Conservation (phyloP, 2,329 filamentous ascomycete species). For the Fusarium succisae region DNA sequence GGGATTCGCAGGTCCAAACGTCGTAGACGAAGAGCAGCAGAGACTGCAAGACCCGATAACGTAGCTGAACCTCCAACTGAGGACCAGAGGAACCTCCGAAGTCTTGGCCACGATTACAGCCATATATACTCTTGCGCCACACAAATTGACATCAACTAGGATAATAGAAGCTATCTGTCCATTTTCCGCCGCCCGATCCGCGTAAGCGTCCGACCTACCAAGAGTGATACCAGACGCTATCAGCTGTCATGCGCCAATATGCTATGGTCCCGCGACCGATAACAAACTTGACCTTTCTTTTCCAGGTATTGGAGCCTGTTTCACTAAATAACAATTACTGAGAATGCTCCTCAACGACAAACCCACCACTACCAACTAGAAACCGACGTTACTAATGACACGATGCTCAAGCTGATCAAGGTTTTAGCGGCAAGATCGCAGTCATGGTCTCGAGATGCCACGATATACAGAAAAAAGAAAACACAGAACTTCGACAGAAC, state of each 20-base stretch:
- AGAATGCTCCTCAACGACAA: background rate
- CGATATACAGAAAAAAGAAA: background rate
- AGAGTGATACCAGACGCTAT: background rate
- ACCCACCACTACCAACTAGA: background rate
- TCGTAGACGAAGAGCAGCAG: background rate
- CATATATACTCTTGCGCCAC: background rate
- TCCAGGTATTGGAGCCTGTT: background rate
- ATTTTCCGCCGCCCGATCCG: background rate
- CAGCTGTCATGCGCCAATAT: fast-evolving
- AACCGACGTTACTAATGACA: background rate
- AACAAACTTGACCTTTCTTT: background rate
- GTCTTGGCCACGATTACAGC: background rate
- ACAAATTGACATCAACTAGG: fast-evolving
- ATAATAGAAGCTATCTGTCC: background rate
- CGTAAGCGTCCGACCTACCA: fast-evolving
- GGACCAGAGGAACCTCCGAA: background rate
- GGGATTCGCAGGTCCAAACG: fast-evolving
- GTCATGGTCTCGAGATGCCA: background rate
- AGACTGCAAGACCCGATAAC: background rate
- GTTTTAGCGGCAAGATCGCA: background rate
- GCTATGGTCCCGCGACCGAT: fast-evolving
- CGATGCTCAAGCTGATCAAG: background rate
- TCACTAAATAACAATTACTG: too few relatives aligned
- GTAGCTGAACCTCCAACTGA: background rate
- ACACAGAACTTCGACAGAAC: background rate